These are phyloP conservation scores for Nigrospora oryzae DNA, from an alignment of 2,329 filamentous ascomycete species.

Conservation along the genomic window DNA sequence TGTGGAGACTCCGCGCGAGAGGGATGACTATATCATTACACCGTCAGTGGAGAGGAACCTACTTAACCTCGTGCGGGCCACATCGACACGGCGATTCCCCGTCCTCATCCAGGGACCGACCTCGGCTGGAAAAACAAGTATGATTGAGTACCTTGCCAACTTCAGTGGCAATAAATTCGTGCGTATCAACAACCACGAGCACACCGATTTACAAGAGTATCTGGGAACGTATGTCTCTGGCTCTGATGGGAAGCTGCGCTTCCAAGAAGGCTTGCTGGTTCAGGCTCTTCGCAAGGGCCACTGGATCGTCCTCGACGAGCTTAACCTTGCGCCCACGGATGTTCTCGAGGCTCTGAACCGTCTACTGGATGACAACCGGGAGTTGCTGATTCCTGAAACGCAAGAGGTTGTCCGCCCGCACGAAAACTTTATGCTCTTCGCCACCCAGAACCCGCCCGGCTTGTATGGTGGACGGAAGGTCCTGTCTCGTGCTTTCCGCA, in stretches of 20 bases:
- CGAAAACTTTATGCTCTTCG: slow-evolving; percentile 94
- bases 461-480: slow-evolving; percentile 92
- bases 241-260: slow-evolving; percentile 73
- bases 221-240: slow-evolving; percentile 89
- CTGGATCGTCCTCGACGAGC: slow-evolving; percentile 96
- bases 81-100: slow-evolving; percentile 84
- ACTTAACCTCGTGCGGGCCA: slow-evolving; percentile 86
- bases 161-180: slow-evolving; percentile 95
- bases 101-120: slow-evolving; percentile 95
- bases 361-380: slow-evolving; percentile 89
- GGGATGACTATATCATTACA: slow-evolving; percentile 91
- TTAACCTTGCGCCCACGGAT: slow-evolving; percentile 94
- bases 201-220: slow-evolving; percentile 97
- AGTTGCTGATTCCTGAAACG: slow-evolving; percentile 91
- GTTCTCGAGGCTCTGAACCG: slow-evolving; percentile 94
- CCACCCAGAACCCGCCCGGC: slow-evolving; percentile 93
- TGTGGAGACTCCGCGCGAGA: slow-evolving; percentile 53
- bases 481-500: slow-evolving; percentile 88
- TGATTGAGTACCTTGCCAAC: slow-evolving; percentile 98
- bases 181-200: slow-evolving; percentile 98
- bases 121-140: slow-evolving; percentile 95
- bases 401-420: slow-evolving; percentile 90
- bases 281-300: slow-evolving; percentile 87
- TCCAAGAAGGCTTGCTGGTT: slow-evolving; percentile 90
- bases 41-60: slow-evolving; percentile 92